phyloP scores from a whole-genome alignment of 257 asterid species.

The Eucommia ulmoides region DNA sequence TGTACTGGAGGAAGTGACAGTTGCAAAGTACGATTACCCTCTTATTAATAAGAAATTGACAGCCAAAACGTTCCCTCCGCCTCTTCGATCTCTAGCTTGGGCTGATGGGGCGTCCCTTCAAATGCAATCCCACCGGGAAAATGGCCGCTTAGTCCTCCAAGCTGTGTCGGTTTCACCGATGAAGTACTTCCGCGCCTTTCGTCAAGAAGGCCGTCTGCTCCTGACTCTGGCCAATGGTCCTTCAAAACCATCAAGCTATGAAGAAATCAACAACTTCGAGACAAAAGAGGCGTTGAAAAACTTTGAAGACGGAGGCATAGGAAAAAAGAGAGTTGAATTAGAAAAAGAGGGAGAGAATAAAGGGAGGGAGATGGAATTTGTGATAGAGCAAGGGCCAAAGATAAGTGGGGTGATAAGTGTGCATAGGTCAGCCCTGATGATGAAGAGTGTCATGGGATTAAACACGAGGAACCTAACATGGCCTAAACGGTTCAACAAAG shows the following conservation, averaged over 20 bases:
- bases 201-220: conserved; percentile 56
- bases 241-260: conserved; percentile 6
- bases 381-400: conserved; percentile 16
- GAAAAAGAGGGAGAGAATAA: conserved; percentile 7
- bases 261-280: conserved; percentile 8
- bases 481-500: conserved; percentile 22
- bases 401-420: conserved; percentile 24
- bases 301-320: conserved; percentile 18
- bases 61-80: conserved; percentile 60
- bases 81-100: conserved; percentile 44
- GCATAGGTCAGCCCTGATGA: conserved; percentile 27
- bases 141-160: conserved; percentile 68
- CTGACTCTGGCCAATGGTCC: conserved; percentile 28
- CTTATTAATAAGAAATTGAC: conserved; percentile 22
- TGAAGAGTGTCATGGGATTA: conserved; percentile 27
- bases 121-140: conserved; percentile 42
- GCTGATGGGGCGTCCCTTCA: conserved; percentile 37
- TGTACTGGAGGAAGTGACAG: conserved; percentile 18
- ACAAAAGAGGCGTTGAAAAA: conserved; percentile 9
- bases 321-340: conserved; percentile 4
- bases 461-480: conserved; percentile 35
- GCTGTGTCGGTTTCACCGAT: conserved; percentile 40
- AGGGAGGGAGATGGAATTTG: conserved; percentile 5
- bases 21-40: conserved; percentile 21
- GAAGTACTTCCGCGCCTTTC: conserved; percentile 42